Evolutionary conservation across 2,329 filamentous ascomycete genomes (phyloP).

Genomic region (Beauveria sp.): DNA sequence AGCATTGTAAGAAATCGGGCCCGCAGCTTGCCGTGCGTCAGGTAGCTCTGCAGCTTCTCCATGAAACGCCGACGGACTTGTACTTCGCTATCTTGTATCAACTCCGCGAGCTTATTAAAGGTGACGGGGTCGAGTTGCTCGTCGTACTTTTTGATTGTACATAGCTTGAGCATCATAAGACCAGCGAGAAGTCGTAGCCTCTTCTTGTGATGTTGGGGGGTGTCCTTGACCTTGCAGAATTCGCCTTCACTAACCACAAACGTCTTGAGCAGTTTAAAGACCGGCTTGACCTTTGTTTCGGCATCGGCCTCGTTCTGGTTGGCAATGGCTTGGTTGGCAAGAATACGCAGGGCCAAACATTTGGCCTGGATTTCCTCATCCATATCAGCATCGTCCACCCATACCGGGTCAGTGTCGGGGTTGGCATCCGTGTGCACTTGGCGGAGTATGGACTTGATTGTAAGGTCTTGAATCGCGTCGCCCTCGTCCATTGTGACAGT

Average conservation of each 20-base stretch:
- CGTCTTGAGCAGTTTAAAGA: slow-evolving; percentile 72
- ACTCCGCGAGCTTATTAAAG: slow-evolving; percentile 75
- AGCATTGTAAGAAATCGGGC: slow-evolving; percentile 81
- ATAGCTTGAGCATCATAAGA: slow-evolving; percentile 76
- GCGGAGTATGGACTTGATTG: slow-evolving; percentile 66
- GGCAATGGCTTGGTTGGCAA: slow-evolving; percentile 76
- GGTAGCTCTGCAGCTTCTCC: slow-evolving; percentile 81
- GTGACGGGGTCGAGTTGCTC: slow-evolving; percentile 61
- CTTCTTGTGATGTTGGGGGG: slow-evolving; percentile 69
- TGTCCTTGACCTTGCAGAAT: slow-evolving; percentile 65
- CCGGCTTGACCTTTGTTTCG: slow-evolving; percentile 54
- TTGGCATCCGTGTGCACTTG: slow-evolving; percentile 57
- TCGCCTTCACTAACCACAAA: slow-evolving; percentile 72
- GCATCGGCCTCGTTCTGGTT: slow-evolving; percentile 43
- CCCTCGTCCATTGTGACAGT: slow-evolving; percentile 64
- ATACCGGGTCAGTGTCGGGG: slow-evolving; percentile 46
- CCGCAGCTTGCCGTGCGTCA: slow-evolving; percentile 63
- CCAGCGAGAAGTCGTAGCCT: slow-evolving; percentile 77
- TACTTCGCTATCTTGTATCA: slow-evolving; percentile 69
- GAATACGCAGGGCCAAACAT: slow-evolving; percentile 70
- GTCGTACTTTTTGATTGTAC: slow-evolving; percentile 68
- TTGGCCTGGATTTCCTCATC: slow-evolving; percentile 82
- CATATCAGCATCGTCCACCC: slow-evolving; percentile 59
- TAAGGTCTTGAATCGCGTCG: slow-evolving; percentile 71
- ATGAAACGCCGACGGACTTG: slow-evolving; percentile 74